Percentiles rank a stretch among this genome's conserved stretches.
Evolutionary conservation across 352 stramenopile genomes (phyloP).

Genomic region (Phytophthora multivora): DNA sequence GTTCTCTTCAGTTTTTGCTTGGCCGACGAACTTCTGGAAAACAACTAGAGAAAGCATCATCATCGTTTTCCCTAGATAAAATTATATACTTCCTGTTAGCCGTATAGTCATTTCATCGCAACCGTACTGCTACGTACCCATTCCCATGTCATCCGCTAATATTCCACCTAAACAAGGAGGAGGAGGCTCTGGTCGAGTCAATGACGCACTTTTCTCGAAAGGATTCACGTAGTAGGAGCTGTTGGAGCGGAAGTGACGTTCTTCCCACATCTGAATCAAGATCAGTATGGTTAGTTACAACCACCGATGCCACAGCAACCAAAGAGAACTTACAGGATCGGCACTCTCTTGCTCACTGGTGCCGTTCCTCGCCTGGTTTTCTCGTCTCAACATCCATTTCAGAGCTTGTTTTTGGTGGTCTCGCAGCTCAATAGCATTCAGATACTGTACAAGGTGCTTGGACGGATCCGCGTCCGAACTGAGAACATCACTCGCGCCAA

Average conservation of each 20-base stretch:
- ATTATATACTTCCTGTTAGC: constrained; percentile 1
- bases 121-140: constrained; percentile 54
- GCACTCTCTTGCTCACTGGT: constrained; percentile 35
- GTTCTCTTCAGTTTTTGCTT: constrained; percentile 7
- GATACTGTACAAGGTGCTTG: constrained; percentile 45
- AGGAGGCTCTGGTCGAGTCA: constrained; percentile 56
- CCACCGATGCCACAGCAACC: neutral
- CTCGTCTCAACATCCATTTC: constrained; percentile 87
- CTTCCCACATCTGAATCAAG: constrained; percentile 69
- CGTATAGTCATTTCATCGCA: neutral
- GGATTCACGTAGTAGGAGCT: constrained; percentile 81
- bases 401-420: constrained; percentile 86
- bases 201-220: constrained; percentile 80
- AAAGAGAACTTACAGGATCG: constrained; percentile 46
- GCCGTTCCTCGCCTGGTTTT: constrained; percentile 43
- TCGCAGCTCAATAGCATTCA: constrained; percentile 72
- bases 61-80: constrained; percentile 71
- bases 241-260: constrained; percentile 51
- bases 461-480: constrained; percentile 29
- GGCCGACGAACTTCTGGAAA: constrained; percentile 55
- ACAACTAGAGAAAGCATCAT: constrained; percentile 75
- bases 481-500: constrained; percentile 36
- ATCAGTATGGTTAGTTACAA: constrained; percentile 9
- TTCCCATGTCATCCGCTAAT: constrained; percentile 91
- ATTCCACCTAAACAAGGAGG: constrained; percentile 81